These are phyloP conservation scores for Ceriops decandra DNA, from an alignment of 345 rosid genomes.

Conservation along the genomic window DNA sequence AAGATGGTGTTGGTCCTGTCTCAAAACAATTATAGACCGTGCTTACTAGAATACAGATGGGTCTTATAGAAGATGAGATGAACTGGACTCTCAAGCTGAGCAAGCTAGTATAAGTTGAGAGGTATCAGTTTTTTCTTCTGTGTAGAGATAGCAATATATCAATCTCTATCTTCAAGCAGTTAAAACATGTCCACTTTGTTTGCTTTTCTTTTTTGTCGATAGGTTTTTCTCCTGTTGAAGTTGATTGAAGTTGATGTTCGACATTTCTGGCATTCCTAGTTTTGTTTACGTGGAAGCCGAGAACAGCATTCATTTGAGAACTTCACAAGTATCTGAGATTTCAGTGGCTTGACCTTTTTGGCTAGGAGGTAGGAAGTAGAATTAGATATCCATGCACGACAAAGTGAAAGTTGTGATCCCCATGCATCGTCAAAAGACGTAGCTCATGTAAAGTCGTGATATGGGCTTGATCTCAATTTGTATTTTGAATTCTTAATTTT, in stretches of 20 bases:
- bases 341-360: too few species aligned
- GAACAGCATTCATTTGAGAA: background rate
- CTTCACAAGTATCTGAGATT: too few species aligned
- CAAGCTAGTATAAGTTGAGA: background rate
- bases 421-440: too few species aligned
- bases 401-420: too few species aligned
- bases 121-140: background rate
- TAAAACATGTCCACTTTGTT: background rate
- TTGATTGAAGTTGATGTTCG: background rate
- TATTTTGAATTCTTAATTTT: too few species aligned
- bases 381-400: too few species aligned
- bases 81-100: conserved; percentile 77
- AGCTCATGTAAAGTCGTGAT: too few species aligned
- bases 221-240: background rate
- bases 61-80: conserved; percentile 81
- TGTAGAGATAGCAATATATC: background rate
- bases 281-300: background rate
- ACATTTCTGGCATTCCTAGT: background rate
- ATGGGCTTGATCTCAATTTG: too few species aligned
- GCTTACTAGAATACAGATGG: conserved; percentile 91
- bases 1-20: conserved; percentile 63
- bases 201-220: background rate
- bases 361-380: too few species aligned
- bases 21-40: conserved; percentile 57
- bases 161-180: background rate